Conservation (phyloP, 495 filamentous ascomycete genomes). For the Xylaria bambusicola region DNA sequence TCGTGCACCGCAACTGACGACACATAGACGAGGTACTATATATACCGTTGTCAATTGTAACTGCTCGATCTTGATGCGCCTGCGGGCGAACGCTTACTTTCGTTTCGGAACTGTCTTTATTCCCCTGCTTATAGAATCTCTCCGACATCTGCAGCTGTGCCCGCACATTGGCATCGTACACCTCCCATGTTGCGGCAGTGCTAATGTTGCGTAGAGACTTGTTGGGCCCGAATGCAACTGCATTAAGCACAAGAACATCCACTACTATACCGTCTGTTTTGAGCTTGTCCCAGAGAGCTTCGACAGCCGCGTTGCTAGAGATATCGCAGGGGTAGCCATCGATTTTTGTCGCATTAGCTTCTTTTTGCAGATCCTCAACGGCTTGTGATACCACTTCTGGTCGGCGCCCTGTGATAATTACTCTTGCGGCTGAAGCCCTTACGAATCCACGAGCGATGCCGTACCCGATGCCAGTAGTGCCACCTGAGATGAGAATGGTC, state of each 20-base stretch:
- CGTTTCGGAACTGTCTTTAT: neutral
- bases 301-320: slow-evolving; percentile 16
- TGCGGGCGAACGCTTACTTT: neutral
- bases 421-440: slow-evolving; percentile 24
- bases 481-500: slow-evolving; percentile 52
- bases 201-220: slow-evolving; percentile 31
- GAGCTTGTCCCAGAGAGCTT: slow-evolving; percentile 38
- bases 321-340: slow-evolving; percentile 29
- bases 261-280: slow-evolving; percentile 29
- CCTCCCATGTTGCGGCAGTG: slow-evolving; percentile 28
- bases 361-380: slow-evolving; percentile 10
- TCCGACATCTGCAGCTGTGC: slow-evolving; percentile 35
- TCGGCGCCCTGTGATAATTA: slow-evolving; percentile 35
- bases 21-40: slow-evolving; percentile 39
- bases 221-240: slow-evolving; percentile 16
- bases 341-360: slow-evolving; percentile 18
- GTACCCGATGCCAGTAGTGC: slow-evolving; percentile 35
- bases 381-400: slow-evolving; percentile 13
- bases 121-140: slow-evolving; percentile 33
- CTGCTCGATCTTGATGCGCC: too few relatives aligned
- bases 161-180: slow-evolving; percentile 37
- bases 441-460: slow-evolving; percentile 38
- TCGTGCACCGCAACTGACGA: slow-evolving; percentile 35
- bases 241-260: slow-evolving; percentile 46
- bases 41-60: too few relatives aligned